These are phyloP conservation scores for Phytophthora citrophthora DNA, from an alignment of 352 stramenopile species.

Conservation along the genomic window DNA sequence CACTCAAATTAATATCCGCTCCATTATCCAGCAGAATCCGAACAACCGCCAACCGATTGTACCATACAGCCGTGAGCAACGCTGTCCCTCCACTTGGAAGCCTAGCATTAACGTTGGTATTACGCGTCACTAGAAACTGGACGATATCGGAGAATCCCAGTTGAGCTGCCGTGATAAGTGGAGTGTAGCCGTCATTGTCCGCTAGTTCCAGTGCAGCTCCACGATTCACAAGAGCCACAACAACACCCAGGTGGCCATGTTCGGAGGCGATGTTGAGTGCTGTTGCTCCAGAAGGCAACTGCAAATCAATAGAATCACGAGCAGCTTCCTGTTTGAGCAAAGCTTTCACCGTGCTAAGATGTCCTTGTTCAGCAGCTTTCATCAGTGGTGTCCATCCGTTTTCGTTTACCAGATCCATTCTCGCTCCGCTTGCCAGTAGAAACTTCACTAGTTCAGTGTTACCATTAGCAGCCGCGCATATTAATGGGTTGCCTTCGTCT, in stretches of 20 bases:
- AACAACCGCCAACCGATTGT: conserved; percentile 16
- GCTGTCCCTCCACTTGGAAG: conserved; percentile 18
- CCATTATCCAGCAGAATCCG: conserved; percentile 24
- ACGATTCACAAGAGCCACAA: conserved; percentile 3
- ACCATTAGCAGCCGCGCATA: neutral
- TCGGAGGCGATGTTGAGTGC: neutral
- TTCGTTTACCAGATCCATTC: neutral
- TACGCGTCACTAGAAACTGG: conserved; percentile 17
- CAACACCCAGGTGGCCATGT: conserved; percentile 8
- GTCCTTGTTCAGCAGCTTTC: neutral
- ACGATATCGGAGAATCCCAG: conserved; percentile 17
- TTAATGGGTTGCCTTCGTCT: neutral
- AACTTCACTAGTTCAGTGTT: neutral
- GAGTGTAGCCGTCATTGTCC: conserved; percentile 3
- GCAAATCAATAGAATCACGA: conserved; percentile 4
- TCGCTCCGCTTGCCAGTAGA: neutral
- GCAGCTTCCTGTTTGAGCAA: neutral
- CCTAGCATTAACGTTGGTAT: neutral
- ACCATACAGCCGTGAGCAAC: conserved; percentile 15
- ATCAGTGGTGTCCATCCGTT: neutral
- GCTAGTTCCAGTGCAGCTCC: conserved; percentile 11
- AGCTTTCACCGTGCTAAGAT: neutral
- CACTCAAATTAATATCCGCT: conserved; percentile 18
- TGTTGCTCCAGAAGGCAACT: conserved; percentile 12
- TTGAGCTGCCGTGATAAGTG: conserved; percentile 20